These are phyloP conservation scores for Didymella keratinophila DNA, from an alignment of 2,329 filamentous ascomycete species.

Conservation along the genomic window DNA sequence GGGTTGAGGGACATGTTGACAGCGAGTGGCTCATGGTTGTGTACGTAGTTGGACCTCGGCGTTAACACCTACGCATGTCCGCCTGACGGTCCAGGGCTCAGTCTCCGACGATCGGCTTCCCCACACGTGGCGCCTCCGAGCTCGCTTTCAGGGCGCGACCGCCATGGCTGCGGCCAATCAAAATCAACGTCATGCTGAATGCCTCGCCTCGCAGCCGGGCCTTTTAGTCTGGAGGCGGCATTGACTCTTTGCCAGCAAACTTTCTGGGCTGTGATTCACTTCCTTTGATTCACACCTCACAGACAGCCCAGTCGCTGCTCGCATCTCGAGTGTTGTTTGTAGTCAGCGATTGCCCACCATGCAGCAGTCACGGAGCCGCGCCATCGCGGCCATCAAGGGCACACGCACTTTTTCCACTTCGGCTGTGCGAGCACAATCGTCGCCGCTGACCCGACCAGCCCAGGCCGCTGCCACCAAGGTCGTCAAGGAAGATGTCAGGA, in stretches of 20 bases:
- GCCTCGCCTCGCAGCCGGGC: background rate
- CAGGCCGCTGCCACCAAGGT: slow-evolving; percentile 42
- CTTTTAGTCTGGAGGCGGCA: background rate
- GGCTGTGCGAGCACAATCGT: slow-evolving; percentile 51
- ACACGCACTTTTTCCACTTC: slow-evolving; percentile 56
- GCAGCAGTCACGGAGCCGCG: slow-evolving; percentile 49
- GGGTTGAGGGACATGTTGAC: slow-evolving; percentile 24
- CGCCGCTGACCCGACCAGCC: slow-evolving; percentile 53
- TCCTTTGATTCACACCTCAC: background rate
- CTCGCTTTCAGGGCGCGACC: background rate
- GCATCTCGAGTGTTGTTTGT: too few relatives aligned
- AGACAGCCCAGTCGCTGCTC: background rate
- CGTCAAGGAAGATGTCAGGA: slow-evolving; percentile 51
- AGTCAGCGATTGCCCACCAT: slow-evolving; percentile 24
- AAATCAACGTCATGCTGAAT: background rate
- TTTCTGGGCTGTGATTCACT: background rate
- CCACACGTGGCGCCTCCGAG: background rate
- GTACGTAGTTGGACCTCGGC: too few relatives aligned
- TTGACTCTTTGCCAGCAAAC: slow-evolving; percentile 17
- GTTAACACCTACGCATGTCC: too few relatives aligned
- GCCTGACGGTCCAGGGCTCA: too few relatives aligned
- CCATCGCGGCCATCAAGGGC: slow-evolving; percentile 48
- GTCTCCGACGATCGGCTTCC: background rate
- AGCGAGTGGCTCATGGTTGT: background rate
- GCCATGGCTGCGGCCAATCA: background rate